A percentile compares a stretch with the other conserved stretches of the same genome.
Evolutionary conservation across 768 basidiomycete species (phyloP).

Genomic region (Mycena epipterygia): DNA sequence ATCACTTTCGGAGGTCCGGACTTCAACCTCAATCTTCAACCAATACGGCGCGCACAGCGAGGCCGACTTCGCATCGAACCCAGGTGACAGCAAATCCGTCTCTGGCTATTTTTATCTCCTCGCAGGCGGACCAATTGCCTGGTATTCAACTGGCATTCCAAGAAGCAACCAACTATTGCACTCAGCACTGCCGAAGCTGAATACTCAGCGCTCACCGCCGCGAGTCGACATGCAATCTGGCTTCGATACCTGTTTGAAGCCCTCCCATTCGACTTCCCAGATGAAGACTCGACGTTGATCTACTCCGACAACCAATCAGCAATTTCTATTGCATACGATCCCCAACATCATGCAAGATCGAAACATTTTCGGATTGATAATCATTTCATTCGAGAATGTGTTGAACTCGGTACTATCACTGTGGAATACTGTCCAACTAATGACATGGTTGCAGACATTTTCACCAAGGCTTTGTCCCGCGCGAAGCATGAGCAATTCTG

Average conservation of each 20-base stretch:
- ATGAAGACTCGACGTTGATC: background rate
- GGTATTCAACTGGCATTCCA: too few relatives aligned
- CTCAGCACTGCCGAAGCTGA: slow-evolving; percentile 11
- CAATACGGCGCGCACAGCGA: slow-evolving; percentile 5
- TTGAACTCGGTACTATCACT: background rate
- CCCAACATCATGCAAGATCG: slow-evolving; percentile 7
- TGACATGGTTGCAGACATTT: slow-evolving; percentile 1
- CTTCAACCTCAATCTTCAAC: background rate
- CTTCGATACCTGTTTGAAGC: slow-evolving; percentile 11
- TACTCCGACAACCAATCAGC: slow-evolving; percentile 16
- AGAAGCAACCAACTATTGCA: slow-evolving; percentile 11
- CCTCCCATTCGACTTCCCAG: background rate
- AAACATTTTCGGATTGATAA: slow-evolving; percentile 14
- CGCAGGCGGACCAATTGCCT: slow-evolving; percentile 39
- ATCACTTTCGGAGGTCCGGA: slow-evolving; percentile 9
- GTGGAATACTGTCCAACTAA: slow-evolving; percentile 9
- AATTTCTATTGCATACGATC: slow-evolving; percentile 7
- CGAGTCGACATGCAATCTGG: slow-evolving; percentile 1
- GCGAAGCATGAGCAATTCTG: slow-evolving; percentile 6
- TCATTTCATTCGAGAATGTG: slow-evolving; percentile 16
- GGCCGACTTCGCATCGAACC: slow-evolving; percentile 11
- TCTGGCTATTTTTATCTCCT: slow-evolving; percentile 43
- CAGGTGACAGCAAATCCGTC: slow-evolving; percentile 39
- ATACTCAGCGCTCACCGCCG: slow-evolving; percentile 5
- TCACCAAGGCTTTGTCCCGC: slow-evolving; percentile 2